Percentiles rank a stretch among this genome's conserved stretches.
Evolutionary conservation across 2,329 filamentous ascomycete species (phyloP).

Genomic region (Fusarium scirpi): DNA sequence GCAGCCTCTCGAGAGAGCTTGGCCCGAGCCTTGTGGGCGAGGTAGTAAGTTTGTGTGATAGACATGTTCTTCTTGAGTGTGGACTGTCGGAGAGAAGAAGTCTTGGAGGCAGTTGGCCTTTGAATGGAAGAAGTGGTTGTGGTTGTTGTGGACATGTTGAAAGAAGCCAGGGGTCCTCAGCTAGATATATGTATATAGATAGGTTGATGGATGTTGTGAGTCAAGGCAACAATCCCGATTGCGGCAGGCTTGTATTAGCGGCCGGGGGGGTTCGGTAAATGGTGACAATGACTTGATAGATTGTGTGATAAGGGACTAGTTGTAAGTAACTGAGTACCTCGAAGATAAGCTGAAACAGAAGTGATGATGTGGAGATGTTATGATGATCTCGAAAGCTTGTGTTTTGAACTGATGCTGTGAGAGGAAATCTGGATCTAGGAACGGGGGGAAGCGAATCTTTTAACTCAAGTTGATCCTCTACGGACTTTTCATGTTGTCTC

Average conservation of each 20-base stretch:
- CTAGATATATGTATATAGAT: slow-evolving; percentile 43
- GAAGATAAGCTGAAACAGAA: slow-evolving; percentile 12
- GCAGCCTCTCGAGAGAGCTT: slow-evolving; percentile 96
- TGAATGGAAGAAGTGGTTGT: slow-evolving; percentile 42
- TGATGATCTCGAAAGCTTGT: slow-evolving; percentile 29
- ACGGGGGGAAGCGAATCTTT: slow-evolving; percentile 45
- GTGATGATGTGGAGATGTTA: slow-evolving; percentile 17
- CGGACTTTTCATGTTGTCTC: slow-evolving; percentile 43
- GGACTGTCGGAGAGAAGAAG: slow-evolving; percentile 48
- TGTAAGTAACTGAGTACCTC: slow-evolving; percentile 18
- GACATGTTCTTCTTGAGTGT: slow-evolving; percentile 86
- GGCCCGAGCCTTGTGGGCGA: slow-evolving; percentile 93
- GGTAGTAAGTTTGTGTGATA: slow-evolving; percentile 97
- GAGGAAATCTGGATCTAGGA: slow-evolving; percentile 11
- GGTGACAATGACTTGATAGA: slow-evolving; percentile 47
- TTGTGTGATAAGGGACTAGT: slow-evolving; percentile 47
- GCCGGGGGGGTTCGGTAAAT: slow-evolving; percentile 49
- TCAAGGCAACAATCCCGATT: slow-evolving; percentile 49
- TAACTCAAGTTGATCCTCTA: slow-evolving; percentile 44
- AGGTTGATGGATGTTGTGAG: slow-evolving; percentile 42
- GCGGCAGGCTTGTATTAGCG: slow-evolving; percentile 46
- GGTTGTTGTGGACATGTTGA: slow-evolving; percentile 50
- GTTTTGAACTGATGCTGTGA: slow-evolving; percentile 22
- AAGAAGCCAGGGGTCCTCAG: slow-evolving; percentile 28
- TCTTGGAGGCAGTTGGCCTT: slow-evolving; percentile 46